Evolutionary conservation across 768 basidiomycete species (phyloP).

Genomic region (Tubosaeta sp.): DNA sequence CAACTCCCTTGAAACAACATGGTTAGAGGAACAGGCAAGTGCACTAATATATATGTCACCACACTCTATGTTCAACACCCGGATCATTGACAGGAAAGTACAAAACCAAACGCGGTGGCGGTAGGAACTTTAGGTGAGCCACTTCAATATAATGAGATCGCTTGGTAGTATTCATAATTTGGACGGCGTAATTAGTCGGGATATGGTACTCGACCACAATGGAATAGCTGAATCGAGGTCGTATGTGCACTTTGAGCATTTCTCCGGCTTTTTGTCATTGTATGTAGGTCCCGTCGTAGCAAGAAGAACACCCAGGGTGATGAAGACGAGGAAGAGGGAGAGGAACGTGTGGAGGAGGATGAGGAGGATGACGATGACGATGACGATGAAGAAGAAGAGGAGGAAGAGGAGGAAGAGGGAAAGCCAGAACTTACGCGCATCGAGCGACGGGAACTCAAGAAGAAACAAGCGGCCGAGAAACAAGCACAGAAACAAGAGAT

Average conservation of each 20-base stretch:
- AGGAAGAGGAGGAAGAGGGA: slow-evolving; percentile 37
- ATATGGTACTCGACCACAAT: slow-evolving; percentile 55
- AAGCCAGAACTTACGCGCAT: slow-evolving; percentile 62
- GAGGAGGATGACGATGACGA: slow-evolving; percentile 42
- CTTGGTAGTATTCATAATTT: slow-evolving; percentile 10
- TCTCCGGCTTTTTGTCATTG: slow-evolving; percentile 9
- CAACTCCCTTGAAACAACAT: slow-evolving; percentile 13
- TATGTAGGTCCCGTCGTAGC: slow-evolving; percentile 18
- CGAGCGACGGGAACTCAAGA: slow-evolving; percentile 79
- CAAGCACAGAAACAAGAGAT: slow-evolving; percentile 34
- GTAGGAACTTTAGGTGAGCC: slow-evolving; percentile 72
- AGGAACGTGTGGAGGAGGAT: slow-evolving; percentile 35
- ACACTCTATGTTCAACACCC: not conserved
- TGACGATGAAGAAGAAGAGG: slow-evolving; percentile 41
- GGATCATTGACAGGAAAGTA: slow-evolving; percentile 54
- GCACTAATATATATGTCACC: not conserved
- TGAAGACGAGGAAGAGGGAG: slow-evolving; percentile 37
- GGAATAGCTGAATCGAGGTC: slow-evolving; percentile 50
- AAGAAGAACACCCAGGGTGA: slow-evolving; percentile 31
- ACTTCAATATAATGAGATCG: not conserved
- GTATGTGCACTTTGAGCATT: slow-evolving; percentile 31
- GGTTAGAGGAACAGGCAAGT: slow-evolving; percentile 32
- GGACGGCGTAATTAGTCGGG: slow-evolving; percentile 38
- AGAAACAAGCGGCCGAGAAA: slow-evolving; percentile 58
- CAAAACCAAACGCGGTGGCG: slow-evolving; percentile 86